A percentile compares a stretch with the other conserved stretches of the same genome.
These are phyloP conservation scores for Cyphellophora attinorum DNA, from an alignment of 2,329 filamentous ascomycete genomes.

Conservation along the genomic window DNA sequence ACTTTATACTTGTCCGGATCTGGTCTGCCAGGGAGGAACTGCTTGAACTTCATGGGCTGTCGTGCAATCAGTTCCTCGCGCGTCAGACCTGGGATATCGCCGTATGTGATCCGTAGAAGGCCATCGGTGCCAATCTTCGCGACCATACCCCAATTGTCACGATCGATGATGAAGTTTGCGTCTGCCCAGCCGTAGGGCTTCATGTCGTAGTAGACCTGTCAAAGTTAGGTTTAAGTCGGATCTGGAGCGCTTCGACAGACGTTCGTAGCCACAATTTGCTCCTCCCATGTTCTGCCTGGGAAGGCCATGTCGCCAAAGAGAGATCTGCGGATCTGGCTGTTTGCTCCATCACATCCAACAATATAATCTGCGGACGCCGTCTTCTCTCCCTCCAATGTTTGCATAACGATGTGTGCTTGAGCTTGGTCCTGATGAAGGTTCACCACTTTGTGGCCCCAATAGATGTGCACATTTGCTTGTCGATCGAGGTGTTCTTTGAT, in stretches of 20 bases:
- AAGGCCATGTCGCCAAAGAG: constrained; percentile 10
- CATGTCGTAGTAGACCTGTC: constrained; percentile 56
- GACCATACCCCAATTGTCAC: constrained; percentile 54
- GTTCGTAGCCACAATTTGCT: constrained; percentile 17
- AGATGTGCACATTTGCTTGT: constrained; percentile 24
- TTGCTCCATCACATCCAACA: constrained; percentile 30
- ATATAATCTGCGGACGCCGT: constrained; percentile 25
- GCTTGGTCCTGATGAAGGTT: constrained; percentile 12
- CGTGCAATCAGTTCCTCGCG: constrained; percentile 44
- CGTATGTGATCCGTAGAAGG: constrained; percentile 55
- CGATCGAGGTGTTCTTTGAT: constrained; percentile 29
- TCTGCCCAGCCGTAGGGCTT: constrained; percentile 29
- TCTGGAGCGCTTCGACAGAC: constrained; percentile 4
- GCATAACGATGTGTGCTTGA: constrained; percentile 10
- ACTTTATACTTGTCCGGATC: constrained; percentile 49
- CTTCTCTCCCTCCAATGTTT: constrained; percentile 9
- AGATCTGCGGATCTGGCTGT: constrained; percentile 9
- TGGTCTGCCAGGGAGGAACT: constrained; percentile 51
- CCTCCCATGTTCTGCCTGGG: constrained; percentile 15
- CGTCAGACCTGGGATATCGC: constrained; percentile 45
- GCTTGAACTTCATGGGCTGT: constrained; percentile 46
- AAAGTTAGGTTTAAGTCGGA: neutral
- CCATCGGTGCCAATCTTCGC: constrained; percentile 50
- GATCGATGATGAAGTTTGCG: constrained; percentile 49
- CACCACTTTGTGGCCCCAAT: constrained; percentile 34